Percentiles rank a stretch among this genome's conserved stretches.
Conservation (phyloP, 768 basidiomycete species). For the Tremella mesenterica region DNA sequence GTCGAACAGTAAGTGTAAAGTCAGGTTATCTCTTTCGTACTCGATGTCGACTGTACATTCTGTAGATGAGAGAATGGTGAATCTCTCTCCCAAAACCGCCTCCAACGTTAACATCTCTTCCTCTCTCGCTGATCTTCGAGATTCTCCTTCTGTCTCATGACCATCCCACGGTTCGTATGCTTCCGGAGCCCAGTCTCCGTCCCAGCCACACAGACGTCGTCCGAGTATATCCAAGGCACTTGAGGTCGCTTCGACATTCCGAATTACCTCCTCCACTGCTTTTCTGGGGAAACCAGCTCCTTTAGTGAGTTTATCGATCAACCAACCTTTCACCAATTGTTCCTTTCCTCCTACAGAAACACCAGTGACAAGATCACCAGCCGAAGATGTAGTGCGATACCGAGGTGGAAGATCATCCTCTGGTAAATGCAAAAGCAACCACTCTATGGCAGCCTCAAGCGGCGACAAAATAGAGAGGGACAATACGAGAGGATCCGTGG, state of each 20-base stretch:
- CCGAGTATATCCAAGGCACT: constrained; percentile 50
- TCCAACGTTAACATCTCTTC: constrained; percentile 46
- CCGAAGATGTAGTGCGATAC: constrained; percentile 38
- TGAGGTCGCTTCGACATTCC: constrained; percentile 48
- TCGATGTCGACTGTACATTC: constrained; percentile 35
- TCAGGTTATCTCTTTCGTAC: constrained; percentile 43
- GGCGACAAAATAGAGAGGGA: constrained; percentile 53
- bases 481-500: constrained; percentile 52
- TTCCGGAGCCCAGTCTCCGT: constrained; percentile 39
- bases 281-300: constrained; percentile 73
- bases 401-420: constrained; percentile 71
- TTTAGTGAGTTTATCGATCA: constrained; percentile 68
- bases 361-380: constrained; percentile 41
- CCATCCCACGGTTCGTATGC: constrained; percentile 24
- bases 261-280: constrained; percentile 55
- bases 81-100: constrained; percentile 42
- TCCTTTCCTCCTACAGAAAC: constrained; percentile 33
- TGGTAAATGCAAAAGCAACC: constrained; percentile 69
- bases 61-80: constrained; percentile 16
- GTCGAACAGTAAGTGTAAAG: constrained; percentile 60
- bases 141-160: constrained; percentile 22
- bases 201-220: constrained; percentile 41
- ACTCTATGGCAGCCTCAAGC: constrained; percentile 72
- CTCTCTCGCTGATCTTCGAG: constrained; percentile 30
- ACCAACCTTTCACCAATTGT: constrained; percentile 62